A percentile compares a stretch with the other conserved stretches of the same genome.
Evolutionary conservation across 1,284 basidiomycete genomes (phyloP).

Genomic region (Malassezia obtusa): DNA sequence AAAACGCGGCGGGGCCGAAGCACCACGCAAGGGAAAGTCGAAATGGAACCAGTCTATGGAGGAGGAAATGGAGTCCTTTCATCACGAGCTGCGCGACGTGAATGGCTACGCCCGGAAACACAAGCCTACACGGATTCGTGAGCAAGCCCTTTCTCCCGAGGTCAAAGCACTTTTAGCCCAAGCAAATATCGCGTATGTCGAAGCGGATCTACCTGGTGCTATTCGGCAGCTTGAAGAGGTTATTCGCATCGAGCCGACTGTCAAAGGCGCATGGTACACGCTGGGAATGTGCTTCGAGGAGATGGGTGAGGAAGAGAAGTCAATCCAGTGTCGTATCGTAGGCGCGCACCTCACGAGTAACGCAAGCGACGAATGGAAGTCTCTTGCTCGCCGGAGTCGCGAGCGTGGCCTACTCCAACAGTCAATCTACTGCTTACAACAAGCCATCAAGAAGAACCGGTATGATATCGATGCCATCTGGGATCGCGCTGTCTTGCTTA

Average conservation of each 20-base stretch:
- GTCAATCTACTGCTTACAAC: constrained; percentile 81
- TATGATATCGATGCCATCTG: constrained; percentile 74
- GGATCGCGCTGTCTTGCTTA: constrained; percentile 76
- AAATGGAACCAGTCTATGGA: constrained; percentile 35
- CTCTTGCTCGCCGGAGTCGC: constrained; percentile 56
- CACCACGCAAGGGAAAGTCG: not conserved
- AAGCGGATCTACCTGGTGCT: constrained; percentile 60
- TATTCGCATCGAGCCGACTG: constrained; percentile 81
- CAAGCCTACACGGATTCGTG: constrained; percentile 17
- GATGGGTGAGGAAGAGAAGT: constrained; percentile 51
- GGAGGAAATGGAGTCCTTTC: constrained; percentile 34
- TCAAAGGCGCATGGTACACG: constrained; percentile 72
- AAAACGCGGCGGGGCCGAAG: not conserved
- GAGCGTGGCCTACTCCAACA: constrained; percentile 66
- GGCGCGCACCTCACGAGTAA: constrained; percentile 70
- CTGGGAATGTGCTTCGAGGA: constrained; percentile 55
- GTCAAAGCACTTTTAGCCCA: constrained; percentile 70
- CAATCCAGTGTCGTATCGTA: constrained; percentile 75
- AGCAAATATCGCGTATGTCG: constrained; percentile 77
- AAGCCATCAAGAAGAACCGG: constrained; percentile 69
- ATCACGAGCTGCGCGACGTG: constrained; percentile 34
- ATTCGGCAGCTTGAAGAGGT: constrained; percentile 78
- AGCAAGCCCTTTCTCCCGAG: constrained; percentile 60
- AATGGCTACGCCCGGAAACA: constrained; percentile 27
- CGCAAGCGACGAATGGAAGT: constrained; percentile 77